Percentiles rank a stretch among this genome's conserved stretches.
These are phyloP conservation scores for Penicillium nordicum DNA, from an alignment of 2,329 filamentous ascomycete genomes.

Conservation along the genomic window DNA sequence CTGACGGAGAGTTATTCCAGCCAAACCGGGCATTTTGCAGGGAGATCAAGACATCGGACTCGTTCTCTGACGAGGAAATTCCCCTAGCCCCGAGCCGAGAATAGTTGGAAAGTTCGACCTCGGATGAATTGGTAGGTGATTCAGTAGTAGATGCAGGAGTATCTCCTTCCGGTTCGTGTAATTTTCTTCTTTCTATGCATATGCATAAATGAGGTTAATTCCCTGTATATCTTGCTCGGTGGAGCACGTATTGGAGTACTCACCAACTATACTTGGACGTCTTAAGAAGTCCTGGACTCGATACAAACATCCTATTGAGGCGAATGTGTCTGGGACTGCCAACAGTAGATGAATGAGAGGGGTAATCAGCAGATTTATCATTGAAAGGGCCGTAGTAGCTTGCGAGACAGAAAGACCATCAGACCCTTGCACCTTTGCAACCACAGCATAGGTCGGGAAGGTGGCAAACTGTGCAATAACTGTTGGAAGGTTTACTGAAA, in stretches of 20 bases:
- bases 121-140: no score
- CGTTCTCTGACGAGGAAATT: no score
- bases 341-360: slow-evolving; percentile 38
- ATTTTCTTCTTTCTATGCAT: no score
- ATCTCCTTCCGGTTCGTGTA: no score
- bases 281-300: slow-evolving; percentile 27
- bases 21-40: slow-evolving; percentile 10
- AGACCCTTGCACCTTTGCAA: slow-evolving; percentile 12
- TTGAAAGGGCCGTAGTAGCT: slow-evolving; percentile 40
- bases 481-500: slow-evolving; percentile 13
- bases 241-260: no score
- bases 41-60: background rate
- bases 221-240: no score
- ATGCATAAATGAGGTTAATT: no score
- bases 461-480: slow-evolving; percentile 17
- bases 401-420: slow-evolving; percentile 33
- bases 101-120: no score
- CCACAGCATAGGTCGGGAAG: slow-evolving; percentile 16
- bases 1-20: slow-evolving; percentile 1
- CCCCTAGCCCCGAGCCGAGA: no score
- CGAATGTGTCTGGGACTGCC: slow-evolving; percentile 36
- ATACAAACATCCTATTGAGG: slow-evolving; percentile 38
- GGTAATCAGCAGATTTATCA: slow-evolving; percentile 38
- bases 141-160: no score
- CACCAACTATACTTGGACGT: no score